Evolutionary conservation across 75 land plant species (phyloP), one percentile per base, ranked within the genome.

Genomic region (Isoetes taiwanensis): DNA sequence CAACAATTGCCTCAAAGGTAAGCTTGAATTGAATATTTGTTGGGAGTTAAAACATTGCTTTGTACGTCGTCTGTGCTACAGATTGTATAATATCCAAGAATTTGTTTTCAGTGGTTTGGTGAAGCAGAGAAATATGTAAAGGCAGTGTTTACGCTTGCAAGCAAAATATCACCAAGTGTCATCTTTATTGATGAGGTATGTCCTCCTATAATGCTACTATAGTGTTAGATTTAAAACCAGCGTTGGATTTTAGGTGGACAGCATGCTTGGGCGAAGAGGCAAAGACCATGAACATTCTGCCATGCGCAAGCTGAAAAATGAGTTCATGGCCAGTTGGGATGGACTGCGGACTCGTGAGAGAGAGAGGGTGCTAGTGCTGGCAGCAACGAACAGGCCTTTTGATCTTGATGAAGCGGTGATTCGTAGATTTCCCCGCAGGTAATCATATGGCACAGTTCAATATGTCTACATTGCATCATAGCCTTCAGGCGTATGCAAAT

Each of bases 1-100:
- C 95, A 19, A 84, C 83, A 72, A 84, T 88, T 39, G 77, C 90
- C 16, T 88, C 95, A 9, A 88, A 88, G 75, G 93, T 86, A 60
- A 46, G 38, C n/a, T n/a, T n/a, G n/a, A n/a, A n/a, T n/a, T n/a
- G n/a, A n/a, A n/a, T n/a, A n/a, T n/a, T n/a, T n/a, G n/a, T n/a
- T n/a, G n/a, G n/a, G n/a, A n/a, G n/a, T n/a, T n/a, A n/a, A n/a
- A n/a, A n/a, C n/a, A n/a, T n/a, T n/a, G n/a, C n/a, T n/a, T n/a
- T n/a, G n/a, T n/a, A n/a, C n/a, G n/a, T n/a, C n/a, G n/a, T n/a
- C n/a, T n/a, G n/a, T n/a, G n/a, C n/a, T n/a, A n/a, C n/a, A n/a
- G n/a, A n/a, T n/a, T n/a, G n/a, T n/a, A n/a, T n/a, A n/a, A n/a
- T n/a, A 37, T 37, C 12, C 39, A 10, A 14, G 39, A 37, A 37